These are phyloP conservation scores for Geotrichum cucujoidarum DNA, from an alignment of 1,139 yeast genomes.

Conservation along the genomic window DNA sequence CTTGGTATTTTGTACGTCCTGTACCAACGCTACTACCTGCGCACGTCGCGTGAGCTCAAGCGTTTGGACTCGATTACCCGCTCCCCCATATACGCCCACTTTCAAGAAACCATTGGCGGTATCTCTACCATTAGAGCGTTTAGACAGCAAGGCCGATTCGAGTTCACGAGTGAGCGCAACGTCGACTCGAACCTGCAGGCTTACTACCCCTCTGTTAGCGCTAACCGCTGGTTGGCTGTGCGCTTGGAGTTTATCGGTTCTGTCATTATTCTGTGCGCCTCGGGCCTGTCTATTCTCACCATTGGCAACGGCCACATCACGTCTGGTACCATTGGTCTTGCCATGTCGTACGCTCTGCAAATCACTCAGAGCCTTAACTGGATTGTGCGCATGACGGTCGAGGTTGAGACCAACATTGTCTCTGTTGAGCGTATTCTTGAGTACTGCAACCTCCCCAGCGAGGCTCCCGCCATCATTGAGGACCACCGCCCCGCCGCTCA, in stretches of 20 bases:
- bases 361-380: slow-evolving; percentile 56
- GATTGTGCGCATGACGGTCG: slow-evolving; percentile 64
- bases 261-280: slow-evolving; percentile 53
- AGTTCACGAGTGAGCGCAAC: slow-evolving; percentile 51
- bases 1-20: slow-evolving; percentile 61
- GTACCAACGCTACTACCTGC: slow-evolving; percentile 80
- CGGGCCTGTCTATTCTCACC: slow-evolving; percentile 50
- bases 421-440: slow-evolving; percentile 74
- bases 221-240: slow-evolving; percentile 68
- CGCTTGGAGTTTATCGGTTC: slow-evolving; percentile 69
- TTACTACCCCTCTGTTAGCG: slow-evolving; percentile 49
- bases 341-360: slow-evolving; percentile 65
- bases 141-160: slow-evolving; percentile 49
- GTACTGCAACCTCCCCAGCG: slow-evolving; percentile 57
- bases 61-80: slow-evolving; percentile 72
- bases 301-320: slow-evolving; percentile 50
- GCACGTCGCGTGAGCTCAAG: slow-evolving; percentile 71
- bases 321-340: slow-evolving; percentile 68
- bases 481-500: slow-evolving; percentile 40
- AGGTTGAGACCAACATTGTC: slow-evolving; percentile 71
- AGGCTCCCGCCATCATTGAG: slow-evolving; percentile 45
- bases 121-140: slow-evolving; percentile 62
- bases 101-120: slow-evolving; percentile 73
- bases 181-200: slow-evolving; percentile 62
- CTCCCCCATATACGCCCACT: slow-evolving; percentile 72